Evolutionary conservation across 805 yeast species (phyloP), one percentile per base, ranked within the genome.

Genomic region (Trichomonascus vanleenenianus): DNA sequence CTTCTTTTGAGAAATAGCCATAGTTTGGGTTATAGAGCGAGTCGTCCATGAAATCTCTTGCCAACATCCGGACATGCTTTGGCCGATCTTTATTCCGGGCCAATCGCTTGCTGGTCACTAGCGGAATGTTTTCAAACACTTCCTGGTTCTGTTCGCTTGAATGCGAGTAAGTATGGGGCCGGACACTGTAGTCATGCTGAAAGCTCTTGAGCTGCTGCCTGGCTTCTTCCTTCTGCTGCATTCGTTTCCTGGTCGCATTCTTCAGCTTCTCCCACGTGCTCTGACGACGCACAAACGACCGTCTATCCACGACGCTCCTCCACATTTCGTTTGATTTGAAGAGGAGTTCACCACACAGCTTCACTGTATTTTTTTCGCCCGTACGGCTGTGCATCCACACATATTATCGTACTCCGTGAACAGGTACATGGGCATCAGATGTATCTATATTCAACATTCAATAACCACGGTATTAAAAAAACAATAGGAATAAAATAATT

Each of bases 41-140:
- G 60, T 86, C 94, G 55, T 85, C 94, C 47, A 86, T 87, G 63
- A 83, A 87, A 56, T 85, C 95, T 9, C 84, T 67, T 0, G 81
- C 65, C n/a, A 81, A 66, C 89, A 86, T 81, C 59, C 83, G 81
- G 5, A 78, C 74, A 22, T 73, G 70, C 30, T 53, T 65, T 0
- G 95, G 95, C 30, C 89, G 53, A 55, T 64, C 55, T 41, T 56
- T 54, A 54, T 66, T 54, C 32, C 59, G 61, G 3, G 66, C 53
- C 11, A 75, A 60, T 44, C 59, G 58, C 20, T 58, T 58, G 33
- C 67, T 59, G 22, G 60, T 68, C 5, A 74, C 65, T 32, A 67
- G 46, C 11, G 81, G 79, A 45, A 66, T 71, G 43, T 66, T 59
- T 25, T 67, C 63, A 52, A 76, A 77, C 37, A 56, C 53, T 22